Base-by-base conservation (phyloP, 129 eudicot species). In the Centella asiatica region DNA sequence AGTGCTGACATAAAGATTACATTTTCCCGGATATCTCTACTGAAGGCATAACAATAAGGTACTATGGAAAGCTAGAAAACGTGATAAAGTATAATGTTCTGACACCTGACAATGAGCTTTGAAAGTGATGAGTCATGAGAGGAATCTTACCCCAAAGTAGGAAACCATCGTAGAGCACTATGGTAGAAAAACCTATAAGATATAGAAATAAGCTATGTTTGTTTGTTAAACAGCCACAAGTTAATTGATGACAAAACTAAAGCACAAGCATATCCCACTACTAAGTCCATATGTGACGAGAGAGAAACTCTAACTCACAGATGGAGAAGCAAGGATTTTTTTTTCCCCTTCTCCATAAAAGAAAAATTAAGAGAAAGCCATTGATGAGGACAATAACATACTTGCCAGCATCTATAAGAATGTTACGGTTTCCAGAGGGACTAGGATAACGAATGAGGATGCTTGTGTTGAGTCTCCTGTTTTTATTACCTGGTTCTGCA, bases 401-500 rank as follows among this genome's bases (percentile, higher is more conserved):
- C 99, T 93, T 93, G 78, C 99, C 99, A 54, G 89, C 99, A 85
- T 93, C 96, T 69, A 88, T 85, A 49, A 93, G 96, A 82, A 85
- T 73, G 81, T 85, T 92, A 74, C 73, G 75, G 39, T 57, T 27
- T 57, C 86, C 96, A 27, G 88, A 68, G 42, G 86, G 80, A 66
- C 69, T 74, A 50, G 81, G 80, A 68, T 66, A 70, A 25, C 95
- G 87, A 60, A 93, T 66, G 45, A 93, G 95, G 52, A 93, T 68
- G 85, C 99, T 82, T 59, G 99, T 88, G 75, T 93, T 88, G 46
- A 80, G 99, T 68, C 99, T 87, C 78, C 64, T 82, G 62, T 88
- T 93, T 72, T 77, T 88, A 73, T 71, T 83, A 51, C 92, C 95
- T 0, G 90, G 92, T 75, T 82, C 83, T 22, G 72, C 69, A 67